Evolutionary conservation across 164 flowering plant genomes (phyloP), one percentile per base, ranked within the genome.

Genomic region (Cinnamomum micranthum): DNA sequence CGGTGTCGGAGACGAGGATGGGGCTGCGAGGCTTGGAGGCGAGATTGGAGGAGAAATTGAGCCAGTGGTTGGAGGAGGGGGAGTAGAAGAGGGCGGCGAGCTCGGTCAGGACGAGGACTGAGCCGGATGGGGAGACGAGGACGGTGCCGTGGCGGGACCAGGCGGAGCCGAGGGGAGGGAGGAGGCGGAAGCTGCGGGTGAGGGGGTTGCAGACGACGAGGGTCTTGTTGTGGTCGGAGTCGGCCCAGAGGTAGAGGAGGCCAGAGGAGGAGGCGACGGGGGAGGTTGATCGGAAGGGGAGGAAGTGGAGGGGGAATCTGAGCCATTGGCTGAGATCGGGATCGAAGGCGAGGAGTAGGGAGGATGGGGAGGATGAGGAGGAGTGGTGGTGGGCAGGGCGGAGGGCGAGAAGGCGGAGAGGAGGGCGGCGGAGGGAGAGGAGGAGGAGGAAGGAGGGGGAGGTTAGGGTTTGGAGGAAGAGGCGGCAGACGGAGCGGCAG

Each of bases 61-160:
- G 72, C 99, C 98, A 94, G 24, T 73, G 79, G 55, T 77, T 77
- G 0, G 24, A 41, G 2, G 78, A 50, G 7, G 75, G 83, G 12
- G 90, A 81, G 75, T 80, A 88, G 73, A 81, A 90, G 15, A 95
- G 84, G 0, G 89, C 85, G 4, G 93, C 98, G 50, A 93, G 92
- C 76, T 95, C 94, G 7, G 91, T 84, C 27, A 95, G 85, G 6
- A 95, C 94, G 75, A 95, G 72, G 41, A 92, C 96, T 22, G 84
- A 81, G 73, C 78, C 77, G 14, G 52, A 77, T 0, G 89, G 75
- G 69, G 87, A 88, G 25, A 84, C 89, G 0, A 95, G 75, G 28
- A 93, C 95, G 15, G 95, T 86, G 15, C 99, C 99, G 75, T 95
- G 99, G n/a, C 90, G 84, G 11, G 91, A 88, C 99, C 99, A 95